Base-by-base conservation (phyloP, 2,329 filamentous ascomycete genomes). In the Lasiodiplodia gonubiensis region DNA sequence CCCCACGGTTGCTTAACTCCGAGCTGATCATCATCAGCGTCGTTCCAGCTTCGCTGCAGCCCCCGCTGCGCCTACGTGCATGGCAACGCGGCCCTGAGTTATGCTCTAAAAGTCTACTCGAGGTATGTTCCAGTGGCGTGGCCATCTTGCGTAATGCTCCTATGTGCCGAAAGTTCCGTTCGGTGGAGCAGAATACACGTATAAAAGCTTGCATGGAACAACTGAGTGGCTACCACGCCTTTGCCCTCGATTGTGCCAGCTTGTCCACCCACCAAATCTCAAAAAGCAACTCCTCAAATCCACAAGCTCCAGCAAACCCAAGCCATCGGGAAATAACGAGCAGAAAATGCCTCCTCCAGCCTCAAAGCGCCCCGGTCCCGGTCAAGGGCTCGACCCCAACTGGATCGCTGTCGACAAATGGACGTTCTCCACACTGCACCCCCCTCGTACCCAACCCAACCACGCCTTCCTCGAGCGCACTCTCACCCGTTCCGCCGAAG, bases 321-420 rank as follows among this genome's bases (percentile, higher is more conserved):
- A 57, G 6, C 33, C 30, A 10, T 46, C n/a, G 42, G 42, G 21
- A 46, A 21, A 21, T 18, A 21, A 3, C 42, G 8, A 23, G 25
- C 53, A 5, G 14, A 49, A 49, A 21, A 60, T 60, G 39, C 39
- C 42, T 25, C 25, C 33, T 27, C 57, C 14, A 14, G 4, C 18
- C 42, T 35, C 33, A 5, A 6, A n/a, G 10, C 18, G 27, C 18
- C 27, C 42, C 39, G 52, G 52, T 8, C 35, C 52, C 27, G 25
- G 39, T 18, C 14, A 66, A 52, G 53, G 30, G 42, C 64, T 66
- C 53, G 53, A 60, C 30, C 42, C 46, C 18, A 6, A 21, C 42
- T 66, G 53, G 64, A 30, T 52, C 53, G 21, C 11, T 30, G 46
- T 60, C 53, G 64, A 60, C 53, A 33, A 48, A 35, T 60, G 27